Evolutionary conservation across 768 basidiomycete species (phyloP), one percentile per base, ranked within the genome.

Genomic region (Serendipita vermifera): DNA sequence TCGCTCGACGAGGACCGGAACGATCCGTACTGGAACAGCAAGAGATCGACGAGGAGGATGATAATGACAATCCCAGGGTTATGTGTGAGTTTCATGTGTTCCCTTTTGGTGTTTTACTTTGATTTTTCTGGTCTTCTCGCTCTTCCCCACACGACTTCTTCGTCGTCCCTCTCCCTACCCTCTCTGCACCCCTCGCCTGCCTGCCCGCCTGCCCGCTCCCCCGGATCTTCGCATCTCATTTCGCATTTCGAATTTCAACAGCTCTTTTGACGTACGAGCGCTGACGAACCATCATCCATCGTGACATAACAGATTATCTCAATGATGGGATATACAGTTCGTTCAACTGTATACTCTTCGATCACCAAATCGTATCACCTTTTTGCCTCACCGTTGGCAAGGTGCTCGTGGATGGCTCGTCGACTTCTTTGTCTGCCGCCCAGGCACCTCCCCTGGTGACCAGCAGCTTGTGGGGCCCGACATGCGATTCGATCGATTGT

Each of bases 301-400:
- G 38, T 38, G 22, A 22, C 24, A 9, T 14, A n/a, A 32, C 68
- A 96, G 92, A 97, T 74, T 98, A 98, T 75, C 91, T 98, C 78
- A 98, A 97, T 72, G 94, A 98, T 68, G 96, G 96, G 39, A 91
- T 99, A 36, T 99, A 99, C 69, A 92, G 94, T 53, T 82, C 90
- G 20, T 92, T 93, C 75, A 92, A 93, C 74, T 92, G 88, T 72
- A 92, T 92, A 70, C 75, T 98, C 65, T 98, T 97, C 70, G 96
- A 98, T 71, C 96, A 99, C 70, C 92, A 94, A 66, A 75, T 77
- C 57, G 84, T 84, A n/a, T 80, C 87, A 64, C 96, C 96, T 24
- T 70, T 73, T 67, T 71, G 73, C n/a, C 66, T 77, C 35, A 74
- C 75, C 15, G 33, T 61, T 51, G 46, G 46, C 46, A 51, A 51